Evolutionary conservation across 352 stramenopile species (phyloP), one percentile per base, ranked within the genome.

Genomic region (Pythium dissotocum): DNA sequence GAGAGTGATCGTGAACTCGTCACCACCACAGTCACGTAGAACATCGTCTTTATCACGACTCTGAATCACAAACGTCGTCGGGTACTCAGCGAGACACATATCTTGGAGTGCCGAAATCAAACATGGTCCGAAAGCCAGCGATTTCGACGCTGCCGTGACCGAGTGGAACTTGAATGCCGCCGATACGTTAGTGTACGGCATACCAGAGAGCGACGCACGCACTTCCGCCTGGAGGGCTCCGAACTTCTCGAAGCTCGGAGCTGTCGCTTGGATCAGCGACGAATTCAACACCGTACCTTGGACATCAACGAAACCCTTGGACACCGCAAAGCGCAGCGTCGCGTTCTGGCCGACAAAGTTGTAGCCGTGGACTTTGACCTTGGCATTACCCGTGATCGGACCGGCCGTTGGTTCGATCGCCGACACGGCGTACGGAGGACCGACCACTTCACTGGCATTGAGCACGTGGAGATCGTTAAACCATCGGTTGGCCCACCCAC

Each of bases 401-500:
- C 96, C 97, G 53, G 90, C 91, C n/a, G 76, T 83, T 33, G 96
- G 95, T 60, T 90, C 80, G 42, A 99, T 96, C 1, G 77, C 79
- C 7, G 87, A 91, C 49, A 99, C 94, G 5, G 95, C 96, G 77
- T 99, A 99, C 7, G 96, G 97, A 32, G 97, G 97, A 4, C 97
- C 97, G 16, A 99, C 93, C 48, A 99, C 96, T 69, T 98, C 93
- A 48, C 78, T 91, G 18, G 97, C 97, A 52, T 98, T 96, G 28
- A 98, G 97, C 0, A 97, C 80, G 63, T 94, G 83, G 21, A 98
- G 78, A 51, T 99, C 90, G 61, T 95, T 93, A 65, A 97, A 96
- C 97, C 97, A 99, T 48, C 89, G 89, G 61, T 98, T 98, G 4
- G 94, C 94, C 97, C 97, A 99, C 35, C 97, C 97, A 30, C 97